Base-by-base conservation (phyloP, 2,329 filamentous ascomycete genomes). In the Aspergillus brasiliensis region DNA sequence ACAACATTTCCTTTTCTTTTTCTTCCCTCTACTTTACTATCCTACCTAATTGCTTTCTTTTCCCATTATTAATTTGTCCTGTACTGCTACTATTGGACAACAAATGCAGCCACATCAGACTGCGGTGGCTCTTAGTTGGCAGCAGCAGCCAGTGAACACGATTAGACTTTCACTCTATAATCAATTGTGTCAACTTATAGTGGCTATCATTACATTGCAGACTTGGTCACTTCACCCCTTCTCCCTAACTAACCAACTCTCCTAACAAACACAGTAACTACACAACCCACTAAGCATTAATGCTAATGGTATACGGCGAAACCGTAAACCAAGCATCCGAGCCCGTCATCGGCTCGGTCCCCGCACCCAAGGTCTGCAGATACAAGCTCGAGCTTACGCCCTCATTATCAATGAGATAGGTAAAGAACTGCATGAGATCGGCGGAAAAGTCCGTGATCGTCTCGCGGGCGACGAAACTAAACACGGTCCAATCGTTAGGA, bases 281-380 rank as follows among this genome's bases (percentile, higher is more conserved):
- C 34, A 37, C 10, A 23, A 7, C 10, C 23, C 37, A 7, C 13
- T 55, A 46, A 46, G 52, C 21, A 5, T 55, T 55, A 11, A 55
- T 55, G 27, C 52, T 55, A 61, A 77, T 60, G 40, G 69, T 77
- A 65, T 78, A 81, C 25, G 70, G 69, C 13, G 71, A 72, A 3
- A 77, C 78, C 3, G 76, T 80, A 47, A 83, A 68, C 54, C 77
- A 71, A 64, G 79, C 82, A 58, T 82, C 75, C 46, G 65, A 76
- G 52, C 83, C 84, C 60, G 76, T 77, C 66, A 85, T 86, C 5
- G 83, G 79, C 74, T 86, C 84, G 1, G 84, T 86, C 5, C 84
- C 84, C 11, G 82, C 82, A 59, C 81, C 80, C 27, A 83, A 73
- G 49, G 75, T 81, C 64, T 78, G 76, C 47, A 86, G 65, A 60